Evolutionary conservation across 139 green algal genomes (phyloP).

Genomic region (Chlorella sp.): DNA sequence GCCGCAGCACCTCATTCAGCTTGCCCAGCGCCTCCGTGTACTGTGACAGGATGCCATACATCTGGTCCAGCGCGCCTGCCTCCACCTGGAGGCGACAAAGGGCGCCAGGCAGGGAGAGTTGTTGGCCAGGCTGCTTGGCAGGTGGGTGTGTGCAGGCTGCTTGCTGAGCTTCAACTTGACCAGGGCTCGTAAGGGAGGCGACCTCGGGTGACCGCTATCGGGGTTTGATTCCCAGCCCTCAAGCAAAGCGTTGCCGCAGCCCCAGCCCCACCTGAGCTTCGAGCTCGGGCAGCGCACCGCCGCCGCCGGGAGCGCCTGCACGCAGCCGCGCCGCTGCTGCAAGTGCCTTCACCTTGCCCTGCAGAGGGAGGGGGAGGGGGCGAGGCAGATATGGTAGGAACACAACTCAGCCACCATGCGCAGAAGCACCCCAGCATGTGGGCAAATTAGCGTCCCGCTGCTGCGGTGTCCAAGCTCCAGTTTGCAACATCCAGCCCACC

Average conservation of each 20-base stretch:
- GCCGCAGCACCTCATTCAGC: constrained; percentile 39
- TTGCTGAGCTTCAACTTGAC: no score
- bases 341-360: constrained; percentile 42
- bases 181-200: no score
- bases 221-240: no score
- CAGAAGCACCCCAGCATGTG: no score
- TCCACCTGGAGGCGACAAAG: not conserved
- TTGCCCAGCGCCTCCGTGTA: constrained; percentile 47
- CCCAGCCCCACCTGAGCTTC: not conserved
- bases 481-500: not conserved
- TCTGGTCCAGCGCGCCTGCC: not conserved
- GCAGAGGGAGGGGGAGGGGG: not conserved
- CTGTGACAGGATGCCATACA: constrained; percentile 23
- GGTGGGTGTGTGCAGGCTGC: no score
- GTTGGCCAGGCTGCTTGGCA: no score
- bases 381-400: not conserved
- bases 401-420: not conserved
- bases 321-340: constrained; percentile 40
- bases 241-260: not conserved
- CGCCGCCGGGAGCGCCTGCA: constrained; percentile 31
- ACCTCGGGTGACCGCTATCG: no score
- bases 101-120: no score
- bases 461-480: no score
- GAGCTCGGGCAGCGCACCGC: constrained; percentile 11
- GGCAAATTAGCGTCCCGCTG: no score